phyloP scores from a whole-genome alignment of 2,329 filamentous ascomycete species.

The Penicillium sp. region DNA sequence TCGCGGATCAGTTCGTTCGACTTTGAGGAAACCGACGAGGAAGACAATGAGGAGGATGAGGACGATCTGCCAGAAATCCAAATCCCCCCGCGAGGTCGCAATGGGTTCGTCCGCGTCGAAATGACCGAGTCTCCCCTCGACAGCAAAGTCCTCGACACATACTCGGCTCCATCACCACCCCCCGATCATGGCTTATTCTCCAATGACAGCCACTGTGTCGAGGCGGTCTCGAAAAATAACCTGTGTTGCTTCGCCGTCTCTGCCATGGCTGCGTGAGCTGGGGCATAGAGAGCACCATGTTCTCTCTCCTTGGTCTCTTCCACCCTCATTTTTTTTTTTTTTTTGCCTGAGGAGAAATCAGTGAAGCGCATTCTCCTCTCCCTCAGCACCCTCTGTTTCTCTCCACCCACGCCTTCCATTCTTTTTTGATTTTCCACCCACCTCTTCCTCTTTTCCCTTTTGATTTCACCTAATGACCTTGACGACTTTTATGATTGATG shows the following conservation, averaged over 20 bases:
- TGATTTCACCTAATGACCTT: no score
- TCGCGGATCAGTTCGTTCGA: conserved; percentile 33
- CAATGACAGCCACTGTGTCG: conserved; percentile 25
- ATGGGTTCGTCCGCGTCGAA: conserved; percentile 2
- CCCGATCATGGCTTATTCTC: conserved; percentile 15
- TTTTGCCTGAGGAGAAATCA: not conserved
- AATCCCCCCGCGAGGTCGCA: not conserved
- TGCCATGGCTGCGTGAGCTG: conserved; percentile 7
- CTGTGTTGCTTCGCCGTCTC: conserved; percentile 20
- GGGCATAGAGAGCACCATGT: not conserved
- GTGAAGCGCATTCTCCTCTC: no score
- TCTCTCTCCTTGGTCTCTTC: not conserved
- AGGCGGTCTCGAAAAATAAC: conserved; percentile 20
- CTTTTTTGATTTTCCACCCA: no score
- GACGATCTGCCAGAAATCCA: conserved; percentile 13
- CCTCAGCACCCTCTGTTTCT: no score
- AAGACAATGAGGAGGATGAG: conserved; percentile 28
- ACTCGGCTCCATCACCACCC: conserved; percentile 3
- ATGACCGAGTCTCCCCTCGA: conserved; percentile 7
- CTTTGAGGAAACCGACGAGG: conserved; percentile 29
- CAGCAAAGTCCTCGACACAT: not conserved
- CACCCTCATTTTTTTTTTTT: not conserved
- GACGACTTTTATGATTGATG: no score
- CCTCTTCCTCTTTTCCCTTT: no score
- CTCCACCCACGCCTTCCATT: no score